These are phyloP conservation scores for Apiospora hydei DNA, from an alignment of 2,329 filamentous ascomycete genomes.

Conservation along the genomic window DNA sequence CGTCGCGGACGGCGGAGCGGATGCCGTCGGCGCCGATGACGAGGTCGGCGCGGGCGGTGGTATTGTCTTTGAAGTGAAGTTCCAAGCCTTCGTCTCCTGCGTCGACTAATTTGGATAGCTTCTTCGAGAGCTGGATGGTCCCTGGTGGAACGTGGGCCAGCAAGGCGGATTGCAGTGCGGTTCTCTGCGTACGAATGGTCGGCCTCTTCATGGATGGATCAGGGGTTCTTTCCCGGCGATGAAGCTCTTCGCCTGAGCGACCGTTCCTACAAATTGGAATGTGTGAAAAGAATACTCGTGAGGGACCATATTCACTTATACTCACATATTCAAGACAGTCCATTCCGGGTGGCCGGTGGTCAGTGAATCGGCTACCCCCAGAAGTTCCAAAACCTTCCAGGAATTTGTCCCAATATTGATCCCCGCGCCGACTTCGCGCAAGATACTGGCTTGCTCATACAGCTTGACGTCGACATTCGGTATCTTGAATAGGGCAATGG, in stretches of 20 bases:
- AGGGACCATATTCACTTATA: background rate
- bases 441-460: conserved; percentile 52
- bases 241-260: conserved; percentile 37
- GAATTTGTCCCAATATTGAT: conserved; percentile 54
- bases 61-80: conserved; percentile 55
- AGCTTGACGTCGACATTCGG: conserved; percentile 50
- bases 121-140: conserved; percentile 53
- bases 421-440: conserved; percentile 57
- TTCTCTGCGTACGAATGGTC: conserved; percentile 38
- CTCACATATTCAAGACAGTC: conserved; percentile 37
- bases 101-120: conserved; percentile 49
- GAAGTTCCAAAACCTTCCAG: conserved; percentile 55
- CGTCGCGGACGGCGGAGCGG: conserved; percentile 49
- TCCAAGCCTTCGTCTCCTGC: conserved; percentile 44
- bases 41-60: conserved; percentile 49
- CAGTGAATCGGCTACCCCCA: conserved; percentile 49
- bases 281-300: background rate
- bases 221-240: conserved; percentile 33
- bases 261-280: conserved; percentile 34
- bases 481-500: conserved; percentile 51
- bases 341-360: conserved; percentile 38
- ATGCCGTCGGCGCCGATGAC: conserved; percentile 62
- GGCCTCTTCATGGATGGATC: conserved; percentile 27
- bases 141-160: conserved; percentile 52
- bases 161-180: conserved; percentile 56